Evolutionary conservation across 2,329 filamentous ascomycete species (phyloP).

Genomic region (Botrytis cinerea): DNA sequence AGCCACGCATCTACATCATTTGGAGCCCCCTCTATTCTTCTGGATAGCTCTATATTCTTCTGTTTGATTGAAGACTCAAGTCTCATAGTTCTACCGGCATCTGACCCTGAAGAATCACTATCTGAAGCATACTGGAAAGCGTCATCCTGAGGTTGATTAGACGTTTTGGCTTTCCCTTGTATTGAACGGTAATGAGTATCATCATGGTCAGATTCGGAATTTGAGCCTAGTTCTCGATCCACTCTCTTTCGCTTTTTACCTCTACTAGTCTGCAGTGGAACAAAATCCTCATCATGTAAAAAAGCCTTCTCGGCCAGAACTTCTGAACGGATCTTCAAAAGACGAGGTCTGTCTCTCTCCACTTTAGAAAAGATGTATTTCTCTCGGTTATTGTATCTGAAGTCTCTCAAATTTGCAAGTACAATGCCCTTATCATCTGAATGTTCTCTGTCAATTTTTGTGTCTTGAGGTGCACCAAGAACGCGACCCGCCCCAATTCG

Average conservation of each 20-base stretch:
- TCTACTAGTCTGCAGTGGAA: constrained; percentile 48
- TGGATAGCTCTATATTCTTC: constrained; percentile 62
- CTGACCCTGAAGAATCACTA: constrained; percentile 44
- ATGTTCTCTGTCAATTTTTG: constrained; percentile 65
- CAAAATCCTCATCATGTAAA: constrained; percentile 47
- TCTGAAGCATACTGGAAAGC: constrained; percentile 51
- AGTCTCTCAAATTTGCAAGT: constrained; percentile 45
- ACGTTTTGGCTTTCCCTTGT: constrained; percentile 59
- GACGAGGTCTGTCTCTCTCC: constrained; percentile 44
- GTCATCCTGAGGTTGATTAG: constrained; percentile 36
- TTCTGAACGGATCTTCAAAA: constrained; percentile 47
- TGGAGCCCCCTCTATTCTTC: constrained; percentile 64
- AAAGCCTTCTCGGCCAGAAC: constrained; percentile 33
- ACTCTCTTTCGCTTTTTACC: constrained; percentile 35
- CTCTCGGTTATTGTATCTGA: constrained; percentile 40
- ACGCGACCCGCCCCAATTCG: constrained; percentile 69
- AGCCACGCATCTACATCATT: constrained; percentile 73
- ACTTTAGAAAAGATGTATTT: constrained; percentile 51
- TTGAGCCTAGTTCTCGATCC: constrained; percentile 38
- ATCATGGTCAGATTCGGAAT: constrained; percentile 50
- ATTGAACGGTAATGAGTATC: constrained; percentile 65
- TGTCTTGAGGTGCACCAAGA: constrained; percentile 61
- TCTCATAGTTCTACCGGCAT: constrained; percentile 42
- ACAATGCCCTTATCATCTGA: constrained; percentile 55
- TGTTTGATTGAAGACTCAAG: constrained; percentile 51